Conservation (phyloP, 768 basidiomycete species). For the Hygrophoropsis aurantiaca region DNA sequence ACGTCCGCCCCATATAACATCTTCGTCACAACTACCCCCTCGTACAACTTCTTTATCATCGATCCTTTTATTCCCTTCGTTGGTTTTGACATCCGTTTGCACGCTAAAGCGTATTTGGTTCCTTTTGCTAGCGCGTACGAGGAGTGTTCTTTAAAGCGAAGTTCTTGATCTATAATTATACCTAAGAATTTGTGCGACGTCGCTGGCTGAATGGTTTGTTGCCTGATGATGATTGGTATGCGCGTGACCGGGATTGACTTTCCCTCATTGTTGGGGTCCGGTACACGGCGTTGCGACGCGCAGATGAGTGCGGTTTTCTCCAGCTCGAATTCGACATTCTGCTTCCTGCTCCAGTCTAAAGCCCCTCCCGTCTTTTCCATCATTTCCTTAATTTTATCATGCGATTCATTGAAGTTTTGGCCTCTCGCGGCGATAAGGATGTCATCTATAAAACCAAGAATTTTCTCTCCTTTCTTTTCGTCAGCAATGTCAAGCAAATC, state of each 20-base stretch:
- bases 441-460: constrained; percentile 8
- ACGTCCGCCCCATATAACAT: constrained; percentile 12
- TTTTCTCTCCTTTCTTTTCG: background rate
- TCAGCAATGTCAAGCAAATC: constrained; percentile 11
- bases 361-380: background rate
- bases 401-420: background rate
- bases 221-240: no score
- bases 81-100: background rate
- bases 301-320: constrained; percentile 6
- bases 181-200: no score
- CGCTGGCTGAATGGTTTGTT: no score
- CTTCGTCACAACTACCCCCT: constrained; percentile 15
- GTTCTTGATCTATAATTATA: no score
- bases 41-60: constrained; percentile 22
- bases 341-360: background rate
- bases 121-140: no score
- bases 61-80: constrained; percentile 15
- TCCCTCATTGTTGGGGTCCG: no score
- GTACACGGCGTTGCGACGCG: no score
- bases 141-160: no score
- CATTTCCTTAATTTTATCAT: background rate
- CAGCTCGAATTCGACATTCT: background rate
- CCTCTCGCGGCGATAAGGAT: background rate
- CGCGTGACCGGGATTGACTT: no score
- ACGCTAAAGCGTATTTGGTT: no score